These are phyloP conservation scores for Nigrospora sphaerica DNA, from an alignment of 2,329 filamentous ascomycete genomes.

Conservation along the genomic window DNA sequence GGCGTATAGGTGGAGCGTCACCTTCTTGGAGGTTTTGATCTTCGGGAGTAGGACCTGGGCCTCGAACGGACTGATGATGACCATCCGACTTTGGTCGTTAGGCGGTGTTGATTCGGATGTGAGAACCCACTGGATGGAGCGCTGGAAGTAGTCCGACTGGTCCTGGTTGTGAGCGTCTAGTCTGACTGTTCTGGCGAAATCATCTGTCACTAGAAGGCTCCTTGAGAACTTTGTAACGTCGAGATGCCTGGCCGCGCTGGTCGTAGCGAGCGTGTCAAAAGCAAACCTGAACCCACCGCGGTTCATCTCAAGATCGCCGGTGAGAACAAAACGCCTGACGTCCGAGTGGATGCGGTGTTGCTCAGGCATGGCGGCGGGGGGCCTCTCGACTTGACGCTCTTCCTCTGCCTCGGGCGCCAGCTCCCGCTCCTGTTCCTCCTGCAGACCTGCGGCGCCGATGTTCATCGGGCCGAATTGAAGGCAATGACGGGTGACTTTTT, in stretches of 20 bases:
- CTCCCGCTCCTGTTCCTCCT: constrained; percentile 65
- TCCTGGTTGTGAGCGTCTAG: background rate
- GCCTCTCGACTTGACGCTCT: constrained; percentile 47
- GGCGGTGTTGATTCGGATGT: background rate
- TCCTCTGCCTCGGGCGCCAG: constrained; percentile 56
- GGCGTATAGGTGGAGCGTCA: constrained; percentile 13
- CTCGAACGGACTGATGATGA: constrained; percentile 17
- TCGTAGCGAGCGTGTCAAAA: background rate
- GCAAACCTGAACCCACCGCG: background rate
- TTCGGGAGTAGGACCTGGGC: constrained; percentile 11
- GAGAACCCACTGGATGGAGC: constrained; percentile 13
- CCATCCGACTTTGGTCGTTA: background rate
- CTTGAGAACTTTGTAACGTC: background rate
- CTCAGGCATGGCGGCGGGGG: constrained; percentile 28
- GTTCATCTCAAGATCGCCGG: background rate
- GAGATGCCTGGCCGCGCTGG: background rate
- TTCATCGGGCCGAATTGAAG: constrained; percentile 5
- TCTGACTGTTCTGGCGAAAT: background rate
- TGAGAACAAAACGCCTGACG: constrained; percentile 30
- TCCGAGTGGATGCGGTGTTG: constrained; percentile 34
- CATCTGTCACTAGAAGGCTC: background rate
- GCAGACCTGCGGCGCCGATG: constrained; percentile 28
- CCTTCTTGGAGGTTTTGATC: constrained; percentile 3
- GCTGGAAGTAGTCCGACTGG: constrained; percentile 9
- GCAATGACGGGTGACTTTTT: background rate